Evolutionary conservation across 805 yeast species (phyloP), one percentile per base, ranked within the genome.

Genomic region (Candida arabinofermentans): DNA sequence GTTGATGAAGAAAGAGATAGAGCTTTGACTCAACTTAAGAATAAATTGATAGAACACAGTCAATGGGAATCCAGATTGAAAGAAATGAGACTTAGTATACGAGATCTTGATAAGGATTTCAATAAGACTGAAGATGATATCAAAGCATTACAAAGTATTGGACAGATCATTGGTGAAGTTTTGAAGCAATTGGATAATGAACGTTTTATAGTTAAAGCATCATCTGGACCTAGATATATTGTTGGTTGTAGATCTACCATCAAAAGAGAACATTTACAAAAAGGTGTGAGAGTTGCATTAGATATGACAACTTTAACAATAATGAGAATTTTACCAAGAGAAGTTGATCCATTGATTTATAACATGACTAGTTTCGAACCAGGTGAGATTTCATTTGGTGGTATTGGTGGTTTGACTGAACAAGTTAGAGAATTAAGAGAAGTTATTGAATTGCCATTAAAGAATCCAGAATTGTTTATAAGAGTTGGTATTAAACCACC

Each of bases 401-500:
- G 95, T 27, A 89, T 93, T 59, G 99, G 99, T 74, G 99, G 99
- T 47, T 75, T 93, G 50, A 83, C 82, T 37, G 98, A 93, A 53
- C 99, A 93, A 66, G 89, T 93, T 54, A 77, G 98, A 57, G 98
- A 93, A 68, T 75, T 93, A 54, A 81, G 99, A 64, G 99, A 93
- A 69, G 99, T 93, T 43, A 93, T 93, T 62, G 99, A 93, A 67
- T 72, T 93, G 57, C 99, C 99, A 2, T 75, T 93, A 59, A 93
- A 93, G 66, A 93, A 93, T 64, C 99, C 99, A 2, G 99, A 93
- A 67, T 75, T 93, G 55, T 93, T 93, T 65, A 72, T 86, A 47
- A 81, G 99, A 63, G 96, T 93, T 26, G 99, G 99, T 37, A 93
- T 93, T 65, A 89, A 89, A 61, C 96, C 97, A n/a, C 99, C 99